Evolutionary conservation across 352 stramenopile genomes (phyloP).

Genomic region (Globisporangium abappressorium): DNA sequence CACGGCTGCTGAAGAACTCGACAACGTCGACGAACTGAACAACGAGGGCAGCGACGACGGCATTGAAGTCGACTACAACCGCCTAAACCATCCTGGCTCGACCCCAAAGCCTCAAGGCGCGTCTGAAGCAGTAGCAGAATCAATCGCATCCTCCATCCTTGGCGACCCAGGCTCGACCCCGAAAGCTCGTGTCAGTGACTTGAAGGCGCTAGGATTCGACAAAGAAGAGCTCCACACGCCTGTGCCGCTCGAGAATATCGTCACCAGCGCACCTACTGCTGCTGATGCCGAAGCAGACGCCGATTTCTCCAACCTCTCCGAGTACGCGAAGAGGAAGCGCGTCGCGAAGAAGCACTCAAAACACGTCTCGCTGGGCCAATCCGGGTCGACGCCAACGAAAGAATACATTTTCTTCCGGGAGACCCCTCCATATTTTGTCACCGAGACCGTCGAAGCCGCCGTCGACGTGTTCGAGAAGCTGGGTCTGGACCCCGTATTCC

Average conservation of each 20-base stretch:
- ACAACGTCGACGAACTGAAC: slow-evolving; percentile 8
- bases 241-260: slow-evolving; percentile 12
- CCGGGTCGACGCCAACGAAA: slow-evolving; percentile 63
- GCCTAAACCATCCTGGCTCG: slow-evolving; percentile 54
- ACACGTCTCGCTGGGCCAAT: slow-evolving; percentile 53
- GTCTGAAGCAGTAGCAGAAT: background rate
- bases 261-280: background rate
- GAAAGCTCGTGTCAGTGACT: slow-evolving; percentile 42
- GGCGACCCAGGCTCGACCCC: slow-evolving; percentile 64
- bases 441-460: slow-evolving; percentile 66
- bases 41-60: slow-evolving; percentile 8
- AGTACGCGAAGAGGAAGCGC: slow-evolving; percentile 57
- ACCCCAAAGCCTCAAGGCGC: slow-evolving; percentile 38
- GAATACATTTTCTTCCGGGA: slow-evolving; percentile 85
- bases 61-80: slow-evolving; percentile 40
- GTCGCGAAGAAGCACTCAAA: slow-evolving; percentile 39
- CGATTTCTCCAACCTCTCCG: slow-evolving; percentile 29
- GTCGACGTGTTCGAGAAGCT: slow-evolving; percentile 51
- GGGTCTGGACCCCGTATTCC: slow-evolving; percentile 41
- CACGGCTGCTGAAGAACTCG: slow-evolving; percentile 19
- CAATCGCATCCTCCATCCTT: slow-evolving; percentile 27
- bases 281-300: slow-evolving; percentile 7
- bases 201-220: slow-evolving; percentile 48
- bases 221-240: slow-evolving; percentile 35
- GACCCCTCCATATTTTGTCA: slow-evolving; percentile 77